phyloP scores from a whole-genome alignment of 225 moss, liverwort and hornwort genomes.

The Bryoerythrophyllum caledonicum region DNA sequence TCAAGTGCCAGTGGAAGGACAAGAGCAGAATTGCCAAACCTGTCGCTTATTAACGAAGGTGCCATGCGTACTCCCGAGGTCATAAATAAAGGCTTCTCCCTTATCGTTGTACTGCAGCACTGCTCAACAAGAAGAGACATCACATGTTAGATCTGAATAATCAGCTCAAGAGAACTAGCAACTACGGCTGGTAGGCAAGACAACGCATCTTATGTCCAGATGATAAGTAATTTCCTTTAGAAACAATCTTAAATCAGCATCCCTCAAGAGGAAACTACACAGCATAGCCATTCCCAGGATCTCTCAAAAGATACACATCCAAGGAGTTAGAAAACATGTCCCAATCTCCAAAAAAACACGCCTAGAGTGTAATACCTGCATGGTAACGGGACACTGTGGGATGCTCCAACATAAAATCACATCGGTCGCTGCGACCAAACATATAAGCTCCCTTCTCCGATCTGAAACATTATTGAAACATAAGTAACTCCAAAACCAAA shows the following conservation, averaged over 20 bases:
- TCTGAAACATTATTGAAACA: conserved; percentile 40
- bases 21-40: conserved; percentile 41
- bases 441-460: conserved; percentile 90
- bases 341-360: conserved; percentile 1
- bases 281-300: conserved; percentile 14
- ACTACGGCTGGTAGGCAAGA: not conserved
- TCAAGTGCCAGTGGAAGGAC: conserved; percentile 6
- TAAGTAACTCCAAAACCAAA: not conserved
- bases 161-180: conserved; percentile 5
- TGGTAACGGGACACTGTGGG: conserved; percentile 94
- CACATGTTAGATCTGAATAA: conserved; percentile 19
- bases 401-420: conserved; percentile 93
- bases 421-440: conserved; percentile 96
- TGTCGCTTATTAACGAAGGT: conserved; percentile 89
- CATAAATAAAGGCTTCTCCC: conserved; percentile 81
- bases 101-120: conserved; percentile 85
- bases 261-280: not conserved
- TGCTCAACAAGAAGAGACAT: conserved; percentile 44
- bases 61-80: conserved; percentile 95
- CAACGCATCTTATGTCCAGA: not conserved
- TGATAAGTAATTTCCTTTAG: conserved; percentile 1
- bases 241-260: not conserved
- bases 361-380: conserved; percentile 65
- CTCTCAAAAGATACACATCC: not conserved
- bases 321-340: not conserved